phyloP scores from a whole-genome alignment of 1,139 yeast genomes.

The Zygosaccharomyces pseudobailii region DNA sequence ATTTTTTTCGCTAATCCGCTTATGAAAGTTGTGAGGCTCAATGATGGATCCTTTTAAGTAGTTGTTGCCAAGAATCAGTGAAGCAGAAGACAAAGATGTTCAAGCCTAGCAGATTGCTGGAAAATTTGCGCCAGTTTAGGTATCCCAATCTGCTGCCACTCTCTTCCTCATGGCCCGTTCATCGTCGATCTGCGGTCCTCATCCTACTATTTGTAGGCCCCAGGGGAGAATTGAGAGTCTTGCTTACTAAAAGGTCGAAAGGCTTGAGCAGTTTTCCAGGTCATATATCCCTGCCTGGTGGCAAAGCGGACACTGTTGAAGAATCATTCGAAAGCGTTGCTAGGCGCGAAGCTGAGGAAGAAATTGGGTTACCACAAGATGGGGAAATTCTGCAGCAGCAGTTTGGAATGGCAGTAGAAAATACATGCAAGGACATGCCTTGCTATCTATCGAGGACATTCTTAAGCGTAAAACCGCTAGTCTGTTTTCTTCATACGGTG shows the following conservation, averaged over 20 bases:
- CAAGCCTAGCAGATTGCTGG: constrained; percentile 16
- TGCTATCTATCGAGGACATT: constrained; percentile 74
- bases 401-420: constrained; percentile 45
- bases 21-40: no score
- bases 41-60: no score
- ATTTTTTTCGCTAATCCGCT: not conserved
- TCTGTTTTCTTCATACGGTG: constrained; percentile 52
- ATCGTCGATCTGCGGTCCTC: constrained; percentile 70
- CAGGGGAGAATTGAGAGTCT: constrained; percentile 68
- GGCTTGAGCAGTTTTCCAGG: constrained; percentile 72
- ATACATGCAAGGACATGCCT: constrained; percentile 43
- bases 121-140: constrained; percentile 18
- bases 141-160: constrained; percentile 25
- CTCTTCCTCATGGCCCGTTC: constrained; percentile 35
- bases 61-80: not conserved
- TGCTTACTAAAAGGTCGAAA: constrained; percentile 72
- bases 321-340: constrained; percentile 73
- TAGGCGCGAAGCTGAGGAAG: constrained; percentile 80
- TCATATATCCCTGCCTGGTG: constrained; percentile 88
- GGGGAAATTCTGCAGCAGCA: constrained; percentile 42
- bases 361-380: constrained; percentile 64
- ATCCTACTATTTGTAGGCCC: constrained; percentile 65
- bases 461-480: constrained; percentile 75
- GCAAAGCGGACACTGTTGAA: constrained; percentile 61
- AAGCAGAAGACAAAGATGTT: constrained; percentile 5